Evolutionary conservation across 768 basidiomycete genomes (phyloP), one percentile per base, ranked within the genome.

Genomic region (Amanita jacksonii): DNA sequence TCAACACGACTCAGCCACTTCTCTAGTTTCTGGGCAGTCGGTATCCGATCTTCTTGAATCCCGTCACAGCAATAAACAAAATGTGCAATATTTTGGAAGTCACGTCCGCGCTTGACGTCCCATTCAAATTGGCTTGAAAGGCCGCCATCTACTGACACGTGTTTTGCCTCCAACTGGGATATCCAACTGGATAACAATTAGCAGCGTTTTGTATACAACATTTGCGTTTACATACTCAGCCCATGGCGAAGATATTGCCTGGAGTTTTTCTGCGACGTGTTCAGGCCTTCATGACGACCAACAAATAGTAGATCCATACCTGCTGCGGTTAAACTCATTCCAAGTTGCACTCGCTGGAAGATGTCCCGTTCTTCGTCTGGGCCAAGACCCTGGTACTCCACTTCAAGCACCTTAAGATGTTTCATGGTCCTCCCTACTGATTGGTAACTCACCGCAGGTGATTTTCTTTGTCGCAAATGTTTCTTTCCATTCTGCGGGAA

Each of bases 291-390:
- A 8, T 23, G 13, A 23, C 40, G 15, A 43, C 20, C 12, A 32
- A 24, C 39, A 27, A 30, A 18, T n/a, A 25, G 19, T 19, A 51
- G 40, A 5, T n/a, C 19, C 5, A 35, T 53, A 81, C 85, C 84
- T 56, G 85, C 81, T 16, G 79, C 72, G 6, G 81, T 81, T 37
- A 91, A 66, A 12, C 76, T 66, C 64, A 86, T 77, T 43, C 87
- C 87, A 31, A 90, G 59, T 52, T 91, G 88, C 12, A 91, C 87
- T 20, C 88, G 69, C 52, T 85, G 81, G 54, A 86, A 87, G 16
- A 89, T 79, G 42, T 90, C 87, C 38, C 86, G 75, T 58, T 90
- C 85, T 3, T 68, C 63, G 4, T 67, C 65, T 9, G 73, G 66
- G 2, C 68, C 57, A 1, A 90, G 62, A 22, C 65, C 57, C 27